Evolutionary conservation across 192 early-diverging fungal species (phyloP), one percentile per base, ranked within the genome.

Genomic region (Backusella morwellensis): DNA sequence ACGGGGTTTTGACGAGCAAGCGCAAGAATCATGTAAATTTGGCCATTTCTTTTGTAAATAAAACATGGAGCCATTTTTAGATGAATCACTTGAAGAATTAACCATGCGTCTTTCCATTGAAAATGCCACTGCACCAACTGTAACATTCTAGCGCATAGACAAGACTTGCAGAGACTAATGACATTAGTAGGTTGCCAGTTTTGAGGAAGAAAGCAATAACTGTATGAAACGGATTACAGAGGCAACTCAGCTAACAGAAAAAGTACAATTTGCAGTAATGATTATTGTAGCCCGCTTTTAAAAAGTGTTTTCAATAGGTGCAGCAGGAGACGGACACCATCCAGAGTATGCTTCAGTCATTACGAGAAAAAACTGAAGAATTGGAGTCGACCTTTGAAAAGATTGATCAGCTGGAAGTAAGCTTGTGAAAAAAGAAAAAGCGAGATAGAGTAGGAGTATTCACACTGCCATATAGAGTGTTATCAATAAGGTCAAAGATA

Each of bases 401-500:
- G 38, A 75, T 75, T 32, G 74, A 75, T 68, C 74, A 68, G 63
- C 41, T 75, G 74, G 74, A 75, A 41, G 74, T 75, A 68, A 67
- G 36, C 4, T 7, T n/a, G 7, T 70, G n/a, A 21, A 41, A 21
- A 41, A 41, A 1, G 36, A 17, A 23, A 23, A 19, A 2, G n/a
- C 6, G 29, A 35, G 19, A 35, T 12, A 17, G 34, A 19, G 42
- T 1, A 15, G 19, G 12, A n/a, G 2, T 21, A 66, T 38, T 44
- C 23, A 67, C 8, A 75, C 14, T 41, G 1, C 4, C 17, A n/a
- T 36, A 23, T 70, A 75, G 74, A 67, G 32, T 12, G 15, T 75
- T 42, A 41, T 75, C 14, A 42, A 68, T 41, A 68, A 38, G 44
- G 74, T 75, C 5, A 75, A 75, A 44, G 42, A 75, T n/a, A 75